Evolutionary conservation across 768 basidiomycete species (phyloP), one percentile per base, ranked within the genome.

Genomic region (Suillus spraguei): DNA sequence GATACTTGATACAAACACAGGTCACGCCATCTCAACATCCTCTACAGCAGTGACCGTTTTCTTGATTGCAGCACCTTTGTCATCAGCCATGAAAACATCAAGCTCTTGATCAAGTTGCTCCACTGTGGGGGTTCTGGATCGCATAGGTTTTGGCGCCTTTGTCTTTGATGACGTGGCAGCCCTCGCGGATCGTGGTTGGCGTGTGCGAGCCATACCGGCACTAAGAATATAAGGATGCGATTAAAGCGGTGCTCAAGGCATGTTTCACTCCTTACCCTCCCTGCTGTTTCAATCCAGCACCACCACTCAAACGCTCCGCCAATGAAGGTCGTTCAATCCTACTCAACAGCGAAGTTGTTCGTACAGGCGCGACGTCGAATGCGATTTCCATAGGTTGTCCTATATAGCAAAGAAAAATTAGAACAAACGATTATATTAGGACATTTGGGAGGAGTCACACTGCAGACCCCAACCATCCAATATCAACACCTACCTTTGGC

Each of bases 81-180:
- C 77, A 67, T 89, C 89, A 9, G 83, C 86, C 92, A 94, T 92
- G 69, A 92, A 93, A 4, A 88, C 85, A 67, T 97, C 95, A 64
- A 97, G 74, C 76, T 97, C 95, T 73, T 84, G 88, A 74, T 97
- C 95, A 64, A 97, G 77, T 67, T 97, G 92, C 63, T 88, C 90
- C 9, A 86, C 91, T 2, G 91, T 91, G 76, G 92, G 87, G 4
- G 84, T 81, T 76, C 88, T 87, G 70, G 82, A 78, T 24, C 74
- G 74, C 14, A 64, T 63, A 32, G 72, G 64, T 67, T 77, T 71
- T 66, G 72, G 70, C 67, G 62, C 76, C 67, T 63, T 76, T 52
- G 71, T 65, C 67, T 63, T 69, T 5, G 66, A 66, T 24, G 65
- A 42, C 4, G 13, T 7, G 16, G 39, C 59, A 16, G 46, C 65